A percentile compares a stretch with the other conserved stretches of the same genome.
These are phyloP conservation scores for Boletus rubroflammeus DNA, from an alignment of 768 basidiomycete genomes.

Conservation along the genomic window DNA sequence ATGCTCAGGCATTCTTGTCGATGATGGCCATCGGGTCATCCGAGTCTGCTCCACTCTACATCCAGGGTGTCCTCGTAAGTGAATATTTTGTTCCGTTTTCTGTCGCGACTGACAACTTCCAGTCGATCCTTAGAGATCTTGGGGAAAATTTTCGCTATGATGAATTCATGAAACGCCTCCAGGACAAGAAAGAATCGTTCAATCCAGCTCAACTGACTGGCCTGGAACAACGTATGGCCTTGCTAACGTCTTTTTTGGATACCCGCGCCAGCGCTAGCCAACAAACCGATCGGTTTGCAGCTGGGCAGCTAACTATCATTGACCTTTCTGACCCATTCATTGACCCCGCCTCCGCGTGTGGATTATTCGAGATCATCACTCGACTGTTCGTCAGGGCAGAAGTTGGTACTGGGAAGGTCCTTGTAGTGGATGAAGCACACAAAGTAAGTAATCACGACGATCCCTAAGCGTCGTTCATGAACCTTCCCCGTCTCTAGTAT, in stretches of 20 bases:
- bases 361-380: constrained; percentile 65
- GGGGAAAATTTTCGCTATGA: constrained; percentile 56
- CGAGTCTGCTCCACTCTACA: constrained; percentile 62
- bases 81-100: background rate
- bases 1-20: constrained; percentile 64
- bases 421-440: constrained; percentile 74
- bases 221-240: constrained; percentile 59
- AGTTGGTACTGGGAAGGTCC: constrained; percentile 60
- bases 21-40: constrained; percentile 71
- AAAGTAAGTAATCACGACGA: constrained; percentile 41
- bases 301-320: constrained; percentile 61
- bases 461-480: background rate
- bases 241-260: constrained; percentile 58
- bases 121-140: constrained; percentile 59
- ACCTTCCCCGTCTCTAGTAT: constrained; percentile 43
- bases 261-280: constrained; percentile 3
- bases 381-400: constrained; percentile 61
- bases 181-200: constrained; percentile 46
- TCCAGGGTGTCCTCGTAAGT: constrained; percentile 63
- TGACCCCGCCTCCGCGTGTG: constrained; percentile 62
- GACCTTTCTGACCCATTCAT: constrained; percentile 75
- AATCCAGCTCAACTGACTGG: constrained; percentile 53
- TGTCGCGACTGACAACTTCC: constrained; percentile 7
- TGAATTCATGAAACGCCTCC: constrained; percentile 46
- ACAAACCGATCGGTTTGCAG: constrained; percentile 40